Percentiles rank a stretch among this genome's conserved stretches.
Conservation (phyloP, 306 rosid genomes). For the Rosa rugosa region DNA sequence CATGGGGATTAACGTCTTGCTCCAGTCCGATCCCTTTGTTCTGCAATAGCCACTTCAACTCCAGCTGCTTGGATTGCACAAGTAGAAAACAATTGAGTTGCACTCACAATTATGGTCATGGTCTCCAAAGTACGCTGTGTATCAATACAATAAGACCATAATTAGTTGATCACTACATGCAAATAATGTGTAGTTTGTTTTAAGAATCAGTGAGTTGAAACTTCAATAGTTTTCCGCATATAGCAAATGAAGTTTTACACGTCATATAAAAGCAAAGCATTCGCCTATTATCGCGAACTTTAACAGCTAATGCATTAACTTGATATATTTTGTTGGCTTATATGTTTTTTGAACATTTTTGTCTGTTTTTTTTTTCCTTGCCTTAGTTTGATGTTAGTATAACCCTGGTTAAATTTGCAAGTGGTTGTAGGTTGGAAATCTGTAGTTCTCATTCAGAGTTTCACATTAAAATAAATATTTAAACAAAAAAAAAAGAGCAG, state of each 20-base stretch:
- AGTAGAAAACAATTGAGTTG: conserved; percentile 66
- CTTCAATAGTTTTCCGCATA: background rate
- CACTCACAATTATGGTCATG: conserved; percentile 67
- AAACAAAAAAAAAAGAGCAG: background rate
- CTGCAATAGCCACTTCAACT: conserved; percentile 33
- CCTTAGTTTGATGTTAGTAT: too few relatives aligned
- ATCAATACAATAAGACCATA: background rate
- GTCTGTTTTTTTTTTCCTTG: background rate
- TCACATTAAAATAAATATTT: background rate
- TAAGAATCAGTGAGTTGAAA: background rate
- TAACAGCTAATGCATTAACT: background rate
- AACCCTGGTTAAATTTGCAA: background rate
- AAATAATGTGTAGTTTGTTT: background rate
- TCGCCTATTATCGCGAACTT: too few relatives aligned
- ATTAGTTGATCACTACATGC: background rate
- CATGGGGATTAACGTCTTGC: conserved; percentile 35
- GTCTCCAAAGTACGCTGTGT: conserved; percentile 71
- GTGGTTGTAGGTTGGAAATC: background rate
- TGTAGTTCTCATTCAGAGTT: background rate
- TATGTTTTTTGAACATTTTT: background rate
- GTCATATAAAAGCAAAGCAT: too few relatives aligned
- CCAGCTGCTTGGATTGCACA: conserved; percentile 56
- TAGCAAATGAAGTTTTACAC: background rate
- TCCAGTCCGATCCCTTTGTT: background rate
- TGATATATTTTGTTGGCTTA: background rate